Base-by-base conservation (phyloP, 2,329 filamentous ascomycete species). In the Camillea tinctor region DNA sequence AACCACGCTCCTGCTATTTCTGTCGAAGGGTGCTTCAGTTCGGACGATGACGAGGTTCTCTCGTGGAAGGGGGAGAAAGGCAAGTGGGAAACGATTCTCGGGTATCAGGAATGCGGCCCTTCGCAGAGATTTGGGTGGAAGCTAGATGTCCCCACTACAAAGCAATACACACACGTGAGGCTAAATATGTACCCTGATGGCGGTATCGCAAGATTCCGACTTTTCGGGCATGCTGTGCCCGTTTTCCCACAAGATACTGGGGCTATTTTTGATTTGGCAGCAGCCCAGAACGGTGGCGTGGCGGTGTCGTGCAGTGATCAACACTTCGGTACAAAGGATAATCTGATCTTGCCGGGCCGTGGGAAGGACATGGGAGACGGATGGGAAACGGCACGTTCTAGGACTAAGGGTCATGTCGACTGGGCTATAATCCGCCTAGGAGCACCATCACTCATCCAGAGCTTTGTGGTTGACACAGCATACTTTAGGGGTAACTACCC, bases 321-420 rank as follows among this genome's bases (percentile, higher is more conserved):
- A 77, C 91, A 95, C 75, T 96, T 93, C 69, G 90, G 91, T 61
- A 90, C 87, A 44, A 92, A 90, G 73, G 87, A 91, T 72, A 93
- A 94, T 75, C 79, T 94, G 36, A 82, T 93, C n/a, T 80, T 93
- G 3, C 91, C 91, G 0, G 90, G 90, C 2, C 82, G 91, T 23
- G 91, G 91, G 50, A 87, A 88, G 73, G 90, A 95, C 76, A 95
- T 95, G 91, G 89, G 91, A 55, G 91, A 94, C 73, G 92, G 91
- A 7, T 95, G 92, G 91, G 91, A 95, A 77, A 95, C 91, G 58
- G 86, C 88, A 66, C 83, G 91, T 57, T 92, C 89, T 40, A 80
- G 92, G 54, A 86, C 82, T 55, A 87, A 85, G 73, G 86, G 81
- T 51, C 91, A 95, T 74, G 77, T 90, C 20, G 91, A 95, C 75